Evolutionary conservation across 306 rosid species (phyloP), one percentile per base, ranked within the genome.

Genomic region (Dalbergia cultrata): DNA sequence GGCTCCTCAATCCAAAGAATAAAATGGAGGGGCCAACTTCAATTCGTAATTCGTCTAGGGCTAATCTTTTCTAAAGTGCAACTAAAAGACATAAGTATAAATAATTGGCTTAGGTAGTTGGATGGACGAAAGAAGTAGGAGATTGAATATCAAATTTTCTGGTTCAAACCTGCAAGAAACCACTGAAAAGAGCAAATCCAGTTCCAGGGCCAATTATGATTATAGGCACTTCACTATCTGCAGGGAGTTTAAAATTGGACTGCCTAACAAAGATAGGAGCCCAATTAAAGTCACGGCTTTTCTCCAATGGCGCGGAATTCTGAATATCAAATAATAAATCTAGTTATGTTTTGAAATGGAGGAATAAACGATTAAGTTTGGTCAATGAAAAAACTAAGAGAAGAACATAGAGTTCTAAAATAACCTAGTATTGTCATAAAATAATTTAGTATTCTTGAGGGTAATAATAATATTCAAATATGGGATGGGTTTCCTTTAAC

Each of bases 101-200:
- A 64, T 19, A 62, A 62, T 9, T 66, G 49, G 78, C 69, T 76
- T 37, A 14, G 70, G 69, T 50, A 79, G 56, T 19, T 56, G 53
- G 67, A 19, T 21, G 22, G 1, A 0, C 53, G 43, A 26, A 74
- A 39, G 53, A 70, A 67, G 21, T 67, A 52, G 17, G 58, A 49
- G 37, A 65, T 26, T 61, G 57, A 68, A 81, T 69, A 75, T 65
- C 59, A 66, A 75, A 77, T 82, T 7, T 8, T 74, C 77, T 13
- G 74, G 78, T 84, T 59, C 53, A 82, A 78, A 96, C 99, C 98
- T 96, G 99, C 50, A 96, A 81, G 88, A 96, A 93, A 83, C 99
- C 99, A 89, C 99, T 89, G 93, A 96, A 96, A 83, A 98, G 99
- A 86, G 99, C 99, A 75, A 96, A 90, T 70, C 99, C 98, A 68